Base-by-base conservation (phyloP, 139 green algal genomes). In the Monoraphidium neglectum region DNA sequence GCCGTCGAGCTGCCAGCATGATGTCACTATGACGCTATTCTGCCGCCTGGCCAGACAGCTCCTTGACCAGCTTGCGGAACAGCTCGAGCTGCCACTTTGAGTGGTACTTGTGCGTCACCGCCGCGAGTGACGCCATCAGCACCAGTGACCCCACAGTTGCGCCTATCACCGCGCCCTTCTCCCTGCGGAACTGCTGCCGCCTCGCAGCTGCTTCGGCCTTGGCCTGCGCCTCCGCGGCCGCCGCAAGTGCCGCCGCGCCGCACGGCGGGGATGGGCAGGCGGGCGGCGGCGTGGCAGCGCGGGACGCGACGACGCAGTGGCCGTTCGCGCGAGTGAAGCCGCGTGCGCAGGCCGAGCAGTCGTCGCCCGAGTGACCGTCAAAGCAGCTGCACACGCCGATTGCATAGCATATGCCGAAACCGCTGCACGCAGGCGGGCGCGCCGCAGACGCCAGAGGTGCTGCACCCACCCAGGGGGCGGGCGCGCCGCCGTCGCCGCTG, bases 331-430 rank as follows among this genome's bases (percentile, higher is more conserved):
- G 28, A 47, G 68, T 65, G 74, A 47, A 85, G 51, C 68, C 68
- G 2, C 57, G 28, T 1, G 74, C 56, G 30, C 80, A 85, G 43
- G 36, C 35, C 30, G 63, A 59, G 54, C 80, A 85, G 18, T 79
- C 80, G 6, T 15, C 53, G 5, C 80, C 80, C 6, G 68, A 32
- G 43, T 85, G 76, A 21, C 80, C 78, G 56, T n/a, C 35, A 3
- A 71, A 74, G 72, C 80, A 85, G 30, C 36, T 40, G 69, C 80
- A 85, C 26, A 69, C 40, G 68, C 80, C 80, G 3, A 75, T 40
- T 53, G 46, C 64, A 60, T 65, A 77, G 62, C 80, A 85, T 5
- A 57, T 37, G 33, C 80, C 80, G 24, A 4, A n/a, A 37, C 59
- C 40, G 43, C 57, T 78, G 74, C 80, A 85, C 26, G 54, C 32